Base-by-base conservation (phyloP, 2,329 filamentous ascomycete genomes). In the Fusarium nurragi region DNA sequence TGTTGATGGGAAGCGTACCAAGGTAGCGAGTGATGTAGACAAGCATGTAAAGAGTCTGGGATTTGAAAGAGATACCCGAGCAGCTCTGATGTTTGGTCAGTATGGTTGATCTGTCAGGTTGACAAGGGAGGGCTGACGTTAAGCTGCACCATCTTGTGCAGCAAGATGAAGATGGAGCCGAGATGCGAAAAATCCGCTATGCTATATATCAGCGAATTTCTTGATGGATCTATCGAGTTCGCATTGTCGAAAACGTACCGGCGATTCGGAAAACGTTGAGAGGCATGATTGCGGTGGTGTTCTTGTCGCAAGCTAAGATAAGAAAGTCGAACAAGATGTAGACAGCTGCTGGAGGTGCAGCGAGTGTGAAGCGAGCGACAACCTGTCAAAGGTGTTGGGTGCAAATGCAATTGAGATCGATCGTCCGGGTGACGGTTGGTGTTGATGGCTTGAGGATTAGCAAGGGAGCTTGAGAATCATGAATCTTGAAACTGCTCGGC, bases 51-150 rank as follows among this genome's bases (percentile, higher is more conserved):
- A 99, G 86, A 47, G 90, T 92, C 85, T 99, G 95, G 63, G 94
- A 97, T 79, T 99, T 99, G 86, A 99, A 98, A 16, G 95, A 99
- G 79, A 99, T 94, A 72, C 95, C 95, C 38, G 94, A 90, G 77
- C 94, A 97, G 84, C 94, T 97, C 94, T 97, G 76, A n/a, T 53
- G 44, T 26, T 25, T 43, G 32, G 22, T 60, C 34, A 63, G 73
- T 71, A 60, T 72, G 60, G 43, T 45, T 39, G 43, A 48, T 54
- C 32, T 23, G 34, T 47, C 25, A 25, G 32, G 38, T 34, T 47
- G 60, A 43, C 30, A 54, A 62, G 64, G 64, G 26, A 14, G 37
- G 49, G 57, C 88, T 63, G 84, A 97, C 94, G 76, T 92, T 97
- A 41, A 95, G 89, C 76, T 91, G 88, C 72, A 90, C 89, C 93